Conservation (phyloP, 176 grass and related monocot species). For the sorghum (Sorghum bicolor) region DNA sequence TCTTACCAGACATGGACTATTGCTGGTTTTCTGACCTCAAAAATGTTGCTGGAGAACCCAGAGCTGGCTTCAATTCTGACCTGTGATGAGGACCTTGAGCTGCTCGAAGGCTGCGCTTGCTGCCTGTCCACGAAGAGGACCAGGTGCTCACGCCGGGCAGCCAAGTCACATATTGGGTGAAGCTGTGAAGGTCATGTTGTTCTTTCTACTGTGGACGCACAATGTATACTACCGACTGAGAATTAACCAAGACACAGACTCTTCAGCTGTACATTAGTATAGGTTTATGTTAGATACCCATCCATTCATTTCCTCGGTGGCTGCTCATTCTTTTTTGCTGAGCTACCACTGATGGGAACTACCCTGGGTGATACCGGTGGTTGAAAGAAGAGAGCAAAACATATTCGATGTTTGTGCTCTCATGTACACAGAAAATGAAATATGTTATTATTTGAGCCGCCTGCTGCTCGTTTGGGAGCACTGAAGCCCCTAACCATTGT, state of each 20-base stretch:
- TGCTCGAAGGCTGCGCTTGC: constrained; percentile 89
- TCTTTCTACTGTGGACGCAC: neutral
- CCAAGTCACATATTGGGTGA: constrained; percentile 50
- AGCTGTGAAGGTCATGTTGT: neutral
- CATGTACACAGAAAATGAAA: constrained; percentile 38
- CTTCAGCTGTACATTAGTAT: constrained; percentile 45
- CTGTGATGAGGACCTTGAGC: constrained; percentile 90
- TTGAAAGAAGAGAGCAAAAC: constrained; percentile 23
- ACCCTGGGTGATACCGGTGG: constrained; percentile 31
- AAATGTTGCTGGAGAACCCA: constrained; percentile 82
- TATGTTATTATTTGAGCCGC: constrained; percentile 24
- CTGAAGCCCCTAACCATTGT: constrained; percentile 39
- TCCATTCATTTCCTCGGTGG: constrained; percentile 53
- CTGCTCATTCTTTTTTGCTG: constrained; percentile 54
- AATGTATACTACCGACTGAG: constrained; percentile 27
- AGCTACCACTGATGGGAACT: constrained; percentile 54
- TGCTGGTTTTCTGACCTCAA: constrained; percentile 90
- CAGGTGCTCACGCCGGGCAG: constrained; percentile 62
- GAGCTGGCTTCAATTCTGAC: constrained; percentile 92
- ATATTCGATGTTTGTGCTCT: constrained; percentile 29
- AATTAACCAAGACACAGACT: constrained; percentile 38
- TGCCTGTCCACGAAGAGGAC: constrained; percentile 54
- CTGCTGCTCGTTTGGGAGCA: constrained; percentile 9
- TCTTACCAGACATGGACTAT: constrained; percentile 98
- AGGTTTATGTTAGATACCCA: constrained; percentile 40